Evolutionary conservation across 192 early-diverging fungal genomes (phyloP).

Genomic region (Umbelopsis sp.): DNA sequence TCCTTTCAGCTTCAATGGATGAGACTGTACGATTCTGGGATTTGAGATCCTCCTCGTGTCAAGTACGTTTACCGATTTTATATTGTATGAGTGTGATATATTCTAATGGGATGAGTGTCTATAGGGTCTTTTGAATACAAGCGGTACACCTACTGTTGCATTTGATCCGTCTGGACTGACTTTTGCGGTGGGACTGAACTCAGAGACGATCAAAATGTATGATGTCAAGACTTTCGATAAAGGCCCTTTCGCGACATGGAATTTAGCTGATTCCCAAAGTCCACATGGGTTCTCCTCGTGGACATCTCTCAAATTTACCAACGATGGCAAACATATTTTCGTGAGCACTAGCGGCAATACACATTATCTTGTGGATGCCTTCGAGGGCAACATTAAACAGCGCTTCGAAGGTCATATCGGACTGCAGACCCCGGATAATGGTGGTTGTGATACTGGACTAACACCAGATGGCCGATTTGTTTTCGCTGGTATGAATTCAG

Average conservation of each 20-base stretch:
- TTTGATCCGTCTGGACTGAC: conserved; percentile 83
- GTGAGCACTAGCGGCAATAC: conserved; percentile 62
- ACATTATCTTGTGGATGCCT: conserved; percentile 73
- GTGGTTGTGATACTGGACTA: conserved; percentile 50
- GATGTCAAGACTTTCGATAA: conserved; percentile 67
- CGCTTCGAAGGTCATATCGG: conserved; percentile 49
- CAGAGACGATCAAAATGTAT: conserved; percentile 64
- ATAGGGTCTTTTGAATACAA: conserved; percentile 43
- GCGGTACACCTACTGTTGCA: conserved; percentile 57
- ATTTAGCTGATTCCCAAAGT: conserved; percentile 29
- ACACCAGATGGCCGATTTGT: conserved; percentile 80
- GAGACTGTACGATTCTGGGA: conserved; percentile 89
- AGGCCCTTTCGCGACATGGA: conserved; percentile 53
- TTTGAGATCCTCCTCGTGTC: conserved; percentile 60
- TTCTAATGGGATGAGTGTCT: conserved; percentile 16
- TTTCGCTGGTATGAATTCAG: conserved; percentile 51
- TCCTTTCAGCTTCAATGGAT: conserved; percentile 82
- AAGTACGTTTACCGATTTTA: conserved; percentile 41
- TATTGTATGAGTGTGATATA: background rate
- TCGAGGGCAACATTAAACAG: conserved; percentile 48
- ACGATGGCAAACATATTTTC: conserved; percentile 76
- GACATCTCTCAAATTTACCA: conserved; percentile 70
- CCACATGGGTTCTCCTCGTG: conserved; percentile 39
- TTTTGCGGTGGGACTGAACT: conserved; percentile 67
- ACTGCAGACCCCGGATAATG: conserved; percentile 20